Base-by-base conservation (phyloP, 1,139 yeast species). In the Diutina pseudorugosa region DNA sequence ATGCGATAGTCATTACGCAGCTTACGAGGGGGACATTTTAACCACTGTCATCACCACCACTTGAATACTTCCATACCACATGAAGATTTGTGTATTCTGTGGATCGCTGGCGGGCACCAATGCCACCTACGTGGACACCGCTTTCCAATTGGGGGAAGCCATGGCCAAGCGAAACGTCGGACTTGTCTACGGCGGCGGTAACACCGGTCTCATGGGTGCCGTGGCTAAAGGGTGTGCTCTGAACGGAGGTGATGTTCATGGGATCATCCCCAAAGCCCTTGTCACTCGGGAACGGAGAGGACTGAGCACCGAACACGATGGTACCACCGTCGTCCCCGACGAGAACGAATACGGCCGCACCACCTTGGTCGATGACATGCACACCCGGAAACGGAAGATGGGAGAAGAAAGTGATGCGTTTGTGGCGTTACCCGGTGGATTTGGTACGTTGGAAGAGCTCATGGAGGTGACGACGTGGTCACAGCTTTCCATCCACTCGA, bases 381-480 rank as follows among this genome's bases (percentile, higher is more conserved):
- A 89, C 67, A 85, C 95, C 2, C 77, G 96, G 63, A 89, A 89
- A 71, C 75, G 83, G 63, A 64, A 85, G 73, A 89, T 89, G 96
- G 95, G 91, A 18, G 77, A 80, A 62, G 90, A 85, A 65, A 83
- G 94, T n/a, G 82, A 82, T 59, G 95, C 94, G 0, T 89, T 89
- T 65, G 79, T 89, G 52, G 95, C 96, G 1, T 73, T 89, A 69
- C 96, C 96, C 18, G 96, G 96, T 56, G 96, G 96, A 12, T 88
- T 83, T 65, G 96, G 96, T 53, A 88, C 96, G 4, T 70, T 88
- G 62, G 96, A 89, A 68, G 96, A 89, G 68, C 74, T 89, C 57
- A 83, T 89, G 83, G 96, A 89, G 70, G 85, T 88, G 53, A 85
- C 86, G 53, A 89, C 96, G 4, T 89, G 96, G 93, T 82, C 83